Conservation (phyloP, 192 early-diverging fungal species). For the Pilobolus umbonatus region DNA sequence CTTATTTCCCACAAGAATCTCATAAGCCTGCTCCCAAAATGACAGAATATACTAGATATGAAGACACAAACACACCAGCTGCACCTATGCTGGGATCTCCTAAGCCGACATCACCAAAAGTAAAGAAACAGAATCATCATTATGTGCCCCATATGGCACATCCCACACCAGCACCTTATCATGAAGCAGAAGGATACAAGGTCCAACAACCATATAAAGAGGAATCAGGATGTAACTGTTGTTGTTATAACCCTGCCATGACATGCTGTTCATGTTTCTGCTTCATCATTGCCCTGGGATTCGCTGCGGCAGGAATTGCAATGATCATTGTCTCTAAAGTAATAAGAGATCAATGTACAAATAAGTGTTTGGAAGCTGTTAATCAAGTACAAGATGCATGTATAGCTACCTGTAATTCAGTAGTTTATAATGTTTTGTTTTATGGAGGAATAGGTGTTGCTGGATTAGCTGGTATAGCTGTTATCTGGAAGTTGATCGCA, state of each 20-base stretch:
- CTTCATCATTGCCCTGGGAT: slow-evolving; percentile 20
- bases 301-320: slow-evolving; percentile 31
- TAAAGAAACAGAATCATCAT: slow-evolving; percentile 5
- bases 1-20: slow-evolving; percentile 1
- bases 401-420: slow-evolving; percentile 17
- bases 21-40: not conserved
- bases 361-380: slow-evolving; percentile 5
- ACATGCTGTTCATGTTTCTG: slow-evolving; percentile 36
- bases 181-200: slow-evolving; percentile 18
- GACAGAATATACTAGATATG: not conserved
- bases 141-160: not conserved
- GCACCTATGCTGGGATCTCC: not conserved
- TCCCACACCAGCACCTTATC: slow-evolving; percentile 11
- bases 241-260: slow-evolving; percentile 24
- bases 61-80: not conserved
- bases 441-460: slow-evolving; percentile 34
- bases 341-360: slow-evolving; percentile 15
- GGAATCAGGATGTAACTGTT: slow-evolving; percentile 9
- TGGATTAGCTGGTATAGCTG: slow-evolving; percentile 21
- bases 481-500: slow-evolving; percentile 20
- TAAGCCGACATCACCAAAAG: slow-evolving; percentile 1
- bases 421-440: slow-evolving; percentile 25
- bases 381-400: slow-evolving; percentile 6
- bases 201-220: not conserved
- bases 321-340: slow-evolving; percentile 26